Evolutionary conservation across 805 yeast species (phyloP).

Genomic region (Blastobotrys peoriensis): DNA sequence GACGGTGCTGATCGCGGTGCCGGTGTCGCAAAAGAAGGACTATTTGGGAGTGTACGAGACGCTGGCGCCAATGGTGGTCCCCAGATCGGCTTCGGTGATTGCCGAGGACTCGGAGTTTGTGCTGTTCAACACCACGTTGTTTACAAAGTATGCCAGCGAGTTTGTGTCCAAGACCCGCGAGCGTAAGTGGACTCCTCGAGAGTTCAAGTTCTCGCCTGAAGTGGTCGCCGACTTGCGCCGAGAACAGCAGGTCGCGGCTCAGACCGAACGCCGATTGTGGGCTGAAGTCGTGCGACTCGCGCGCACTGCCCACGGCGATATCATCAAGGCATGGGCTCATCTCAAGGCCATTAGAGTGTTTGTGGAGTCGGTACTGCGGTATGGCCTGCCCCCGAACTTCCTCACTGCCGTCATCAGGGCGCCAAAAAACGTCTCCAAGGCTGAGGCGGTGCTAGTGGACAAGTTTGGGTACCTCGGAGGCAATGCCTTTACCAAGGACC

Average conservation of each 20-base stretch:
- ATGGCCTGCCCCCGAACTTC: conserved; percentile 94
- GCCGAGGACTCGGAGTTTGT: conserved; percentile 67
- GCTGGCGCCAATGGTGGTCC: conserved; percentile 75
- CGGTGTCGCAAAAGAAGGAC: conserved; percentile 52
- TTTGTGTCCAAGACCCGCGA: conserved; percentile 73
- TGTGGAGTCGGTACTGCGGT: conserved; percentile 90
- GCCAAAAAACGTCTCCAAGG: conserved; percentile 44
- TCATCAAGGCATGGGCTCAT: conserved; percentile 83
- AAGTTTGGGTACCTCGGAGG: conserved; percentile 91
- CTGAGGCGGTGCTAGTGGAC: conserved; percentile 62
- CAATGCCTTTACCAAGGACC: conserved; percentile 68
- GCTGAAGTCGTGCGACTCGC: conserved; percentile 79
- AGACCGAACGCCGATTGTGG: conserved; percentile 61
- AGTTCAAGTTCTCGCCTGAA: conserved; percentile 79
- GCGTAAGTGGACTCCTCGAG: conserved; percentile 86
- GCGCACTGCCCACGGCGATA: conserved; percentile 83
- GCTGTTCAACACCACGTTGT: conserved; percentile 73
- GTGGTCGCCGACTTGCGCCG: conserved; percentile 62
- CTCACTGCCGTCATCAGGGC: conserved; percentile 41
- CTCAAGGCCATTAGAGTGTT: conserved; percentile 79
- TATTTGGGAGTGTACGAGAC: conserved; percentile 73
- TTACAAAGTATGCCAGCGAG: conserved; percentile 70
- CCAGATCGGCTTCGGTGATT: conserved; percentile 73
- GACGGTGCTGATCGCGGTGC: conserved; percentile 85
- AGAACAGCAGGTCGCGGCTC: conserved; percentile 71